Conservation (phyloP, 148 eudicot genomes). For the Heliosperma pusillum region DNA sequence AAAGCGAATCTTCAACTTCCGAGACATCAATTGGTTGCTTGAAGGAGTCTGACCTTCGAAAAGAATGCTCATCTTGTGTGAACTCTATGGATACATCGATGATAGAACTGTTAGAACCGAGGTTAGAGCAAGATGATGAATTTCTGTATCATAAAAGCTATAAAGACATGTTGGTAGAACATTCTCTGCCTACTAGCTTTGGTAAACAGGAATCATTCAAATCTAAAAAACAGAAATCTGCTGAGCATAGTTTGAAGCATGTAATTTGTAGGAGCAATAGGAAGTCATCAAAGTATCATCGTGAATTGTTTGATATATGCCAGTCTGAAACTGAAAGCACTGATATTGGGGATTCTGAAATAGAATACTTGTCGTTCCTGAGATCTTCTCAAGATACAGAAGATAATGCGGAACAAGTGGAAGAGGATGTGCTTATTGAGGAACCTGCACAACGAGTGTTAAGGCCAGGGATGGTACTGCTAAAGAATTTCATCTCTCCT, state of each 20-base stretch:
- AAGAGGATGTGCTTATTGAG: neutral
- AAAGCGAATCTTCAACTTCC: neutral
- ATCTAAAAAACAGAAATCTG: slow-evolving; percentile 1
- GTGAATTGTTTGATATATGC: slow-evolving; percentile 46
- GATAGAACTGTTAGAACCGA: slow-evolving; percentile 3
- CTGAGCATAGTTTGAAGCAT: neutral
- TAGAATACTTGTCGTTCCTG: neutral
- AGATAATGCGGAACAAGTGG: neutral
- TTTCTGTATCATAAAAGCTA: neutral
- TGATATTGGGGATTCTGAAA: slow-evolving; percentile 22
- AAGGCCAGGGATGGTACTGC: slow-evolving; percentile 60
- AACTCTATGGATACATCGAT: neutral
- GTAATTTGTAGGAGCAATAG: slow-evolving; percentile 12
- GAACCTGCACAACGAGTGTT: slow-evolving; percentile 26
- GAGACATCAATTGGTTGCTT: neutral
- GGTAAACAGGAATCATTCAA: slow-evolving; percentile 25
- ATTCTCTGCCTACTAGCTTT: slow-evolving; percentile 37
- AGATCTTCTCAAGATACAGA: slow-evolving; percentile 6
- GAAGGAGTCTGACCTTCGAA: slow-evolving; percentile 10
- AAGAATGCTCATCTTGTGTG: neutral
- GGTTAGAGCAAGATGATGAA: slow-evolving; percentile 1
- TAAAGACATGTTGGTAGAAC: slow-evolving; percentile 18
- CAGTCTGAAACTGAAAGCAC: slow-evolving; percentile 15
- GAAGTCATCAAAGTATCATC: slow-evolving; percentile 1
- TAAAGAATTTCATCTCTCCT: slow-evolving; percentile 40